Evolutionary conservation across 75 land plant species (phyloP).

Genomic region (Sequoiadendron giganteum): DNA sequence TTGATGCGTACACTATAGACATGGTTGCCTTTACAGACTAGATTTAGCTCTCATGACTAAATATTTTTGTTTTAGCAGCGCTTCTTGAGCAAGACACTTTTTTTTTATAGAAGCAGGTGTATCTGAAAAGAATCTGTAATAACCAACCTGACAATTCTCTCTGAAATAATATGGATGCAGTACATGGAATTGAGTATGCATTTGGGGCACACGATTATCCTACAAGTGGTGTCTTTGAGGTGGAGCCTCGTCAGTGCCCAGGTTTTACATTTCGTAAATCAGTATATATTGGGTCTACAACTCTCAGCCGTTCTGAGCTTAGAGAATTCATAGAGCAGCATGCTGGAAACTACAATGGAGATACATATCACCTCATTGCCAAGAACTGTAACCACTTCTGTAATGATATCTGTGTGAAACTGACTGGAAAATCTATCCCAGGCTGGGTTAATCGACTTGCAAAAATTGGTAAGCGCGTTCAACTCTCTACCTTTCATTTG

Average conservation of each 20-base stretch:
- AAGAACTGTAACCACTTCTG: slow-evolving; percentile 97
- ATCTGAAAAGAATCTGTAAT: neutral
- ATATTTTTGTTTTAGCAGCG: neutral
- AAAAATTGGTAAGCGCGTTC: slow-evolving; percentile 53
- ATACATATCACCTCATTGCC: slow-evolving; percentile 82
- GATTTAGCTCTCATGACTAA: neutral
- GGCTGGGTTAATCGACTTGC: slow-evolving; percentile 97
- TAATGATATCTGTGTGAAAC: slow-evolving; percentile 71
- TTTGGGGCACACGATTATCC: slow-evolving; percentile 95
- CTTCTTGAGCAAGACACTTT: neutral
- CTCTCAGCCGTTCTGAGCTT: slow-evolving; percentile 59
- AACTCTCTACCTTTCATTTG: neutral
- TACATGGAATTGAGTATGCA: slow-evolving; percentile 80
- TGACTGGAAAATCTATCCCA: slow-evolving; percentile 70
- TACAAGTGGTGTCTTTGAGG: slow-evolving; percentile 91
- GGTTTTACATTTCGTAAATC: slow-evolving; percentile 82
- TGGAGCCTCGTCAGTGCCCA: slow-evolving; percentile 89
- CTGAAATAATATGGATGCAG: slow-evolving; percentile 20
- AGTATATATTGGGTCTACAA: slow-evolving; percentile 72
- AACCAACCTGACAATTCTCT: neutral
- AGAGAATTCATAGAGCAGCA: slow-evolving; percentile 80
- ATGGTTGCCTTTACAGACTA: neutral
- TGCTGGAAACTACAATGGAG: slow-evolving; percentile 72
- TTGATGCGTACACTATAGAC: neutral
- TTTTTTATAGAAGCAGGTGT: neutral